Evolutionary conservation across 345 rosid species (phyloP), one percentile per base, ranked within the genome.

Genomic region (Linum trigynum): DNA sequence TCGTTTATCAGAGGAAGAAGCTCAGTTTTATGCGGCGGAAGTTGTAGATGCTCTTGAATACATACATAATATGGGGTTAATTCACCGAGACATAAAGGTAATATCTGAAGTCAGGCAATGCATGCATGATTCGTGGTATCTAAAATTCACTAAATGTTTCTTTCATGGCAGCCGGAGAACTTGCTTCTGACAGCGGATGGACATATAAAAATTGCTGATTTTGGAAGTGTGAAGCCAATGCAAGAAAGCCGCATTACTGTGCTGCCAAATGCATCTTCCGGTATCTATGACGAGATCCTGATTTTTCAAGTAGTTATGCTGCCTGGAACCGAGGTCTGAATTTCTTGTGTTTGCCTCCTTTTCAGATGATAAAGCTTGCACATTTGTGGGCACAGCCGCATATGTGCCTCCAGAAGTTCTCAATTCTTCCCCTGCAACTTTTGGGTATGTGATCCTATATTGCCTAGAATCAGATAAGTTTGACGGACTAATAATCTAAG

Each of bases 371-470:
- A 94, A 91, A 81, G 92, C 87, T 14, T 88, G 96, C 80, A 90
- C 91, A 11, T 90, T 94, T 68, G 97, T 94, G 61, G 99, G 99
- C 38, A 95, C 99, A 68, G 99, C 99, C 37, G 97, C 99, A 32
- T 95, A 95, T 73, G 97, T 95, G 53, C 97, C 99, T 65, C 97
- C 97, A 2, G 96, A 95, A 84, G 99, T 90, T 71, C 91, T 95
- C 66, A 89, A 91, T 74, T 90, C 99, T 65, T 95, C 99, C 68
- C 97, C 99, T 1, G 96, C 97, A 69, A 95, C 99, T 62, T 82
- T 91, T 64, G 99, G 99, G 99, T 95, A 71, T 71, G 74, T 65
- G 57, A 10, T 64, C 23, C n/a, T n/a, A 38, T 63, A 39, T 8
- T 4, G 5, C 9, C 5, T 4, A 8, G 6, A 41, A 41, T 65